phyloP scores from a whole-genome alignment of 192 early-diverging fungal genomes.

The Glomus cerebriforme region DNA sequence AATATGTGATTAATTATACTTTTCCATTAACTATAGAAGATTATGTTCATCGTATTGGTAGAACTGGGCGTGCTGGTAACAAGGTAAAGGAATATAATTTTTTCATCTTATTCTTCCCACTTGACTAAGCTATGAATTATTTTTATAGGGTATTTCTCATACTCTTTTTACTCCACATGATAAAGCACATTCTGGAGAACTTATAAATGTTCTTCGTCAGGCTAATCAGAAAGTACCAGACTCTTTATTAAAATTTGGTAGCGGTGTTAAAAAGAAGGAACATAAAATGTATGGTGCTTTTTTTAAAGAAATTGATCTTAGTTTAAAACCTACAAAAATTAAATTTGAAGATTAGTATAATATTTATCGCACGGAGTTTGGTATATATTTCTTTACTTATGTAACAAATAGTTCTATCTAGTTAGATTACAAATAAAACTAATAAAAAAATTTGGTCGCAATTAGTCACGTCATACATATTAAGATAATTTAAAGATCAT shows the following conservation, averaged over 20 bases:
- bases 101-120: neutral
- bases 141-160: conserved; percentile 72
- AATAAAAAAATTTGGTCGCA: too few species aligned
- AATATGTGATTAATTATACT: conserved; percentile 94
- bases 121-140: conserved; percentile 33
- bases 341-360: conserved; percentile 65
- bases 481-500: too few species aligned
- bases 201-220: conserved; percentile 90
- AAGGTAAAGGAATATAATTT: conserved; percentile 42
- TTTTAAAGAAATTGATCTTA: conserved; percentile 85
- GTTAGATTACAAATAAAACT: too few species aligned
- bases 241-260: conserved; percentile 90
- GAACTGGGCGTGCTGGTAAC: conserved; percentile 93
- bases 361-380: too few species aligned
- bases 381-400: too few species aligned
- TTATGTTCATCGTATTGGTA: conserved; percentile 90
- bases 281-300: conserved; percentile 95
- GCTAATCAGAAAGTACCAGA: conserved; percentile 85
- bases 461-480: too few species aligned
- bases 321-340: conserved; percentile 88
- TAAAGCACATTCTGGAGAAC: conserved; percentile 81
- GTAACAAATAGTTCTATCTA: too few species aligned
- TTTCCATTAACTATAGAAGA: conserved; percentile 98
- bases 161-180: conserved; percentile 93
- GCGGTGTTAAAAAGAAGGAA: conserved; percentile 96